Base-by-base conservation (phyloP, 306 rosid genomes). In the Prunus persica region DNA sequence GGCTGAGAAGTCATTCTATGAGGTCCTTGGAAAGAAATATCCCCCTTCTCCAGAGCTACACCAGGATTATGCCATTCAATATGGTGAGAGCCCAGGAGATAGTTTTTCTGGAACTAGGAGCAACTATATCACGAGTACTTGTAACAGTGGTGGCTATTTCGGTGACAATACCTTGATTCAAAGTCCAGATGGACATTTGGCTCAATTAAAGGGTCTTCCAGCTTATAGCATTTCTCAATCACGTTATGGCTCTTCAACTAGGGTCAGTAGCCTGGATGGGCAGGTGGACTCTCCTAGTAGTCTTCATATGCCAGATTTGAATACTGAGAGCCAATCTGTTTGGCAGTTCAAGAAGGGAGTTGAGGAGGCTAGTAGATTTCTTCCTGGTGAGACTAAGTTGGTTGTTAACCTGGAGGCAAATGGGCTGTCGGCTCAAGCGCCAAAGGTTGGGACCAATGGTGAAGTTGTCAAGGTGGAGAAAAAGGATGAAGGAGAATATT, bases 1-100 rank as follows among this genome's bases (percentile, higher is more conserved):
- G 19, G 97, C 99, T 2, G 99, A 92, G 87, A 91, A 86, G 84
- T 80, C 98, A 2, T 88, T 96, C 65, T 96, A 96, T 55, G 99
- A 96, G 19, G 97, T 86, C 38, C 88, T 96, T 66, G 98, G 98
- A 10, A 82, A 96, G 76, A 87, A 91, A 61, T 92, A 92, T 38
- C 97, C 99, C n/a, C 90, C 90, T 74, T 88, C 84, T 38, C 87
- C 86, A 0, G 85, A 85, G 63, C 87, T 69, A 51, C 74, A 69
- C 79, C 73, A 52, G 5, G 49, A 65, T 41, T 67, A 62, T 69
- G 50, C 47, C 55, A 34, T 73, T 87, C 87, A 76, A 56, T 79
- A 79, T 72, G 84, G 69, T 79, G 83, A 83, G 55, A 78, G 25
- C 64, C 80, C 50, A 25, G 84, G 76, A 67, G 84, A 81, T 64